Evolutionary conservation across 2,329 filamentous ascomycete species (phyloP), one percentile per base, ranked within the genome.

Genomic region (Huntiella abstrusa): DNA sequence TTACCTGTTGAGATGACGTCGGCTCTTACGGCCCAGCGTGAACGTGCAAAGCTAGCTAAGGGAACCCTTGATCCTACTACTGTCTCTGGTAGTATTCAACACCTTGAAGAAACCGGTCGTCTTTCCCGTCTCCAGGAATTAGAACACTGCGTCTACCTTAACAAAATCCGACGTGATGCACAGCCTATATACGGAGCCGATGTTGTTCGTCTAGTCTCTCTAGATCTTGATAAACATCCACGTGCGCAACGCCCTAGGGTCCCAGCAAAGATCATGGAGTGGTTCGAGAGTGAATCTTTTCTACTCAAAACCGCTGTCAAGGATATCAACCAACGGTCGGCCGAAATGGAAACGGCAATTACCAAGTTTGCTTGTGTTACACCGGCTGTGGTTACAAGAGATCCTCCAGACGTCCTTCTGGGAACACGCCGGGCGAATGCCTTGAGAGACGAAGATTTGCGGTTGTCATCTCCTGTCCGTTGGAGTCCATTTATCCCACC

Each of bases 341-440:
- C 76, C 44, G 67, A 69, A 11, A 69, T 93, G 61, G 79, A 88
- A 55, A 76, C 75, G 0, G 77, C 73, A 2, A 79, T 98, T 45
- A 77, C 82, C 52, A 84, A 88, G 57, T 98, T 95, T 56, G 84
- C 83, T 1, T 98, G 88, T 55, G 77, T 94, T 33, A 96, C 91
- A 0, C 91, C 91, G 2, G 79, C 84, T 1, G 88, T 85, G 10
- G 77, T 93, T 3, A 85, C 86, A 0, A 74, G 80, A 28, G 85
- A 92, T 52, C 68, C 92, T 54, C 74, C 76, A 13, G 68, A 71
- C 22, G 66, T 87, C 17, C 59, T 83, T 1, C 66, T 91, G 5
- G 81, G 81, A 0, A 64, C 67, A 1, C 68, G 64, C 36, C 73
- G 73, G 2, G 64, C 76, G 1, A 63, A 73, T 40, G 66, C 67